Evolutionary conservation across 2,329 filamentous ascomycete genomes (phyloP), one percentile per base, ranked within the genome.

Genomic region (Phaeosphaeria sp.): DNA sequence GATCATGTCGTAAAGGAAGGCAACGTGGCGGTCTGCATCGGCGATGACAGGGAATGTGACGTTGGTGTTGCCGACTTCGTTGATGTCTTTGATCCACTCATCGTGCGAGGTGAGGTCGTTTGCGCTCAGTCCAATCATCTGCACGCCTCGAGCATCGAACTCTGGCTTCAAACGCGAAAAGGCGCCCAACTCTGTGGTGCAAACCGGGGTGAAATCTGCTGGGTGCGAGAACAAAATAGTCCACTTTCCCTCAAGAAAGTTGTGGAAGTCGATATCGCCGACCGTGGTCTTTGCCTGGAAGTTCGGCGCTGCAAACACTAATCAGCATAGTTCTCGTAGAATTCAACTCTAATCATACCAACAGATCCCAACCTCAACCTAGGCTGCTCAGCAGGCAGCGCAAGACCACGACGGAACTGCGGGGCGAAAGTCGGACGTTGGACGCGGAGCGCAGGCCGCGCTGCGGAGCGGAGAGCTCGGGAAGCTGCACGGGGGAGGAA

Each of bases 151-250:
- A 84, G 91, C 92, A 73, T 88, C 86, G 80, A 97, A 97, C 80
- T 97, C 92, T 71, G 88, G 87, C 82, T 92, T 89, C 63, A 97
- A 85, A 81, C 93, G 95, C 69, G 93, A 91, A 73, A 97, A 96
- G 59, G 93, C 93, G 63, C 93, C 93, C 62, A 97, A 89, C 83
- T 97, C 93, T 53, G 93, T 97, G 64, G 93, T 97, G 86, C 93
- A 97, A 59, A 97, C 93, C 53, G 93, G 93, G 1, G 93, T 97
- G 84, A 91, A 97, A 80, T 97, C 93, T 58, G 81, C 90, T 2
- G 91, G 91, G 82, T 94, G 91, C 30, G 89, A 92, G 84, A 95
- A 94, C 69, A 95, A 83, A 65, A 95, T 86, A 57, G 89, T 87
- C 91, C 91, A 94, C 73, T 85, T 89, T 82, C 90, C 84, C 73